Base-by-base conservation (phyloP, 352 stramenopile species). In the Globisporangium polare region DNA sequence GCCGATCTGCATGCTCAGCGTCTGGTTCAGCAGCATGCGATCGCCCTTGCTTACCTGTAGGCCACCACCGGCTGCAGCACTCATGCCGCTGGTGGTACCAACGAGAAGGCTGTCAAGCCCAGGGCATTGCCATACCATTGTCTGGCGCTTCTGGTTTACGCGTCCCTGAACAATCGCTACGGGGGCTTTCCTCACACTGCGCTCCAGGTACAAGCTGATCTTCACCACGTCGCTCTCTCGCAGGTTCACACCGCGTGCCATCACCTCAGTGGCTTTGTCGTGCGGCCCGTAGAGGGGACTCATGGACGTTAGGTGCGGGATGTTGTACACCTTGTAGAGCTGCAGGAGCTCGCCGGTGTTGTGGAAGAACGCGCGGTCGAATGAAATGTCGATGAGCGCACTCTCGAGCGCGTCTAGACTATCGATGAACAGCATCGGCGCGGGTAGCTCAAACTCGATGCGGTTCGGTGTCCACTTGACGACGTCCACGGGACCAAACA, bases 321-420 rank as follows among this genome's bases (percentile, higher is more conserved):
- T 77, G 35, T 79, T 87, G 63, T 89, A 89, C 4, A 88, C 71
- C 3, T 54, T 62, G 33, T 86, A 89, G 22, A 79, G 73, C 9
- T 74, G 43, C 31, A 83, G 60, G 3, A 91, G 58, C 27, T 88
- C 67, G 2, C 82, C 78, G 10, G 78, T 60, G 1, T 60, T 53
- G 49, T 88, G 71, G 53, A 87, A 91, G 47, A 75, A 68, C 13
- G 58, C 47, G 5, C 52, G 51, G 57, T 91, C 79, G 50, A 91
- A 89, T 0, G 82, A 88, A 1, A 89, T 4, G 2, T 89, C 79
- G 18, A 91, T 29, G 15, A 62, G 58, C 2, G 60, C 68, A 9
- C 64, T 72, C 31, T 62, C 71, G 9, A 91, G 52, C 6, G 33
- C 47, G 0, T 73, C 47, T 2, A 87, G 43, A 17, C 56, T 79